These are phyloP conservation scores for Alternaria burnsii DNA, from an alignment of 2,329 filamentous ascomycete genomes.

Conservation along the genomic window DNA sequence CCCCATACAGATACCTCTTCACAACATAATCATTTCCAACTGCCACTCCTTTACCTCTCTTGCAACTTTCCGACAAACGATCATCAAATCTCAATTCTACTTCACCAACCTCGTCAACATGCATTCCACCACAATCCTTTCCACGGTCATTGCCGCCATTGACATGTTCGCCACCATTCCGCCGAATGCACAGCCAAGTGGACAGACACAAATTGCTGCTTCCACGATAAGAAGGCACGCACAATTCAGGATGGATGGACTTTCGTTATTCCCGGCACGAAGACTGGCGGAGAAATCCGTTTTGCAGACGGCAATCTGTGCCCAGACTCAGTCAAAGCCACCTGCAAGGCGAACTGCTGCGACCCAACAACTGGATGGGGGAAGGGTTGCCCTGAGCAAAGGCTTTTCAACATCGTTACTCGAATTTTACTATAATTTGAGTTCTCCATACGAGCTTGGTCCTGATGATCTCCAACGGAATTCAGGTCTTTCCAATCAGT, in stretches of 20 bases:
- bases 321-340: not conserved
- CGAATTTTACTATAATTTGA: no score
- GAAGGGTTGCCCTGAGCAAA: not conserved
- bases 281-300: no score
- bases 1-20: no score
- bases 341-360: not conserved
- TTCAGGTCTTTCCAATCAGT: no score
- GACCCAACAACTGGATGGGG: not conserved
- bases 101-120: not conserved
- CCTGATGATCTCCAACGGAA: no score
- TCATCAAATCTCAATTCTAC: no score
- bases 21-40: no score
- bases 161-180: not conserved
- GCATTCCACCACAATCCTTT: not conserved
- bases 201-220: not conserved
- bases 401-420: no score
- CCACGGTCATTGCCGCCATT: not conserved
- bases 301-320: not conserved
- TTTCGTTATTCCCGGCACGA: no score
- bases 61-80: no score
- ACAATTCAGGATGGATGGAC: not conserved
- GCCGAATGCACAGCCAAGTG: not conserved
- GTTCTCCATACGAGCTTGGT: no score
- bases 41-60: no score
- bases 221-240: not conserved